phyloP scores from a whole-genome alignment of 768 basidiomycete species.

The Tulasnella calospora region DNA sequence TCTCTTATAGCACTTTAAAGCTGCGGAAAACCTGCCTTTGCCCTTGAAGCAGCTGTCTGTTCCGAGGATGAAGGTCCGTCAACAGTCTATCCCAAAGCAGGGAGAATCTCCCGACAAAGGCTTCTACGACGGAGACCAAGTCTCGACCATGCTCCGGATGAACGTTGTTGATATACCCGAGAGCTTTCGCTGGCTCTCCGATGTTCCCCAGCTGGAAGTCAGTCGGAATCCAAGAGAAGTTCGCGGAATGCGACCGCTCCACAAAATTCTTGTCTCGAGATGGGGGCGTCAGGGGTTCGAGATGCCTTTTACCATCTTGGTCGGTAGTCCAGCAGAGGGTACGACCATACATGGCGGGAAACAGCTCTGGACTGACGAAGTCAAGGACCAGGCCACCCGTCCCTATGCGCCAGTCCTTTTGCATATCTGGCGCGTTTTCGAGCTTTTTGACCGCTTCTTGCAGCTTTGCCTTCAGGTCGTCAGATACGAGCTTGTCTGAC shows the following conservation, averaged over 20 bases:
- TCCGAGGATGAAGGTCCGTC: conserved; percentile 11
- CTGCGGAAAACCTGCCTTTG: not conserved
- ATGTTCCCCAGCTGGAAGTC: conserved; percentile 9
- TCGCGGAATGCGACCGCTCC: not conserved
- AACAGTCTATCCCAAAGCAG: conserved; percentile 1
- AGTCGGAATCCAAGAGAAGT: not conserved
- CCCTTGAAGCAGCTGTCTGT: not conserved
- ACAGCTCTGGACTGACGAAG: not conserved
- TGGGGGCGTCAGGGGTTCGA: not conserved
- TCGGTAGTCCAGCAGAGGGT: not conserved
- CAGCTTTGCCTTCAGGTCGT: not conserved
- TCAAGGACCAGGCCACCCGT: not conserved
- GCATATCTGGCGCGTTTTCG: not conserved
- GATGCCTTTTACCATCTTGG: not conserved
- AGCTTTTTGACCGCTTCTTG: not conserved
- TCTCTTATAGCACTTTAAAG: not conserved
- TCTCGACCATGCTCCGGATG: conserved; percentile 4
- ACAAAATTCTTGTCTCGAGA: not conserved
- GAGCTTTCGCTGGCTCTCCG: not conserved
- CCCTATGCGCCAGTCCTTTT: not conserved
- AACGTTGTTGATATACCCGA: conserved; percentile 23
- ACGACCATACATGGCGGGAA: not conserved
- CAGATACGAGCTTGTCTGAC: not conserved
- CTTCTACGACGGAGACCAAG: conserved; percentile 1
- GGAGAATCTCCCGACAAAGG: conserved; percentile 7